These are phyloP conservation scores for Dictyostelium purpureum DNA, from an alignment of 78 protist genomes.

Conservation along the genomic window DNA sequence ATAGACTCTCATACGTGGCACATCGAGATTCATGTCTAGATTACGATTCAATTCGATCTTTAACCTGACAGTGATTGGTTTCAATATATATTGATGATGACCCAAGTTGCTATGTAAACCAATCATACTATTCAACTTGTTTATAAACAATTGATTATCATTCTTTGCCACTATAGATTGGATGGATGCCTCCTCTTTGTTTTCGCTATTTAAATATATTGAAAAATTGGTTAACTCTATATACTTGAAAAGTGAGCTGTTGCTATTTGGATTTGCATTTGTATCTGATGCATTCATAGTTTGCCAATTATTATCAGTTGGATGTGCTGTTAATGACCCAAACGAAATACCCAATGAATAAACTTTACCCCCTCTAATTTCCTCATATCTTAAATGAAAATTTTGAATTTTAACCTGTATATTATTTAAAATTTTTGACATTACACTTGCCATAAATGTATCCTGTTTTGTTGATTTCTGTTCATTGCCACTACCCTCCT, in stretches of 20 bases:
- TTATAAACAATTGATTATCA: not conserved
- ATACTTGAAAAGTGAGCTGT: slow-evolving; percentile 31
- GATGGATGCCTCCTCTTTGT: not conserved
- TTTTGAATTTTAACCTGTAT: slow-evolving; percentile 49
- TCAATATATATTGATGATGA: slow-evolving; percentile 32
- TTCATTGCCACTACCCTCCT: slow-evolving; percentile 39
- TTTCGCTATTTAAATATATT: slow-evolving; percentile 31
- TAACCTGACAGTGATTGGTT: slow-evolving; percentile 52
- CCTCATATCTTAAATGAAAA: slow-evolving; percentile 71
- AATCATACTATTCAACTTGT: slow-evolving; percentile 3
- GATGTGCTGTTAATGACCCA: slow-evolving; percentile 55
- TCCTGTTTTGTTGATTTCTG: slow-evolving; percentile 2
- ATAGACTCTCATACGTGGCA: slow-evolving; percentile 44
- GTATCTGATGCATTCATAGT: not conserved
- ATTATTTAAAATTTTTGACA: slow-evolving; percentile 64
- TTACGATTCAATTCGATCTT: slow-evolving; percentile 48
- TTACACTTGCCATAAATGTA: slow-evolving; percentile 47
- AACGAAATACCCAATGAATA: slow-evolving; percentile 63
- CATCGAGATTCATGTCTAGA: slow-evolving; percentile 29
- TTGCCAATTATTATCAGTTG: slow-evolving; percentile 13
- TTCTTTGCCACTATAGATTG: not conserved
- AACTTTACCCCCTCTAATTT: slow-evolving; percentile 39
- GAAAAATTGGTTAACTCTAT: slow-evolving; percentile 55
- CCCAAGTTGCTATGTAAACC: not conserved
- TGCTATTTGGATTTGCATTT: not conserved